Evolutionary conservation across 257 asterid species (phyloP).

Genomic region (Fraxinus excelsior): DNA sequence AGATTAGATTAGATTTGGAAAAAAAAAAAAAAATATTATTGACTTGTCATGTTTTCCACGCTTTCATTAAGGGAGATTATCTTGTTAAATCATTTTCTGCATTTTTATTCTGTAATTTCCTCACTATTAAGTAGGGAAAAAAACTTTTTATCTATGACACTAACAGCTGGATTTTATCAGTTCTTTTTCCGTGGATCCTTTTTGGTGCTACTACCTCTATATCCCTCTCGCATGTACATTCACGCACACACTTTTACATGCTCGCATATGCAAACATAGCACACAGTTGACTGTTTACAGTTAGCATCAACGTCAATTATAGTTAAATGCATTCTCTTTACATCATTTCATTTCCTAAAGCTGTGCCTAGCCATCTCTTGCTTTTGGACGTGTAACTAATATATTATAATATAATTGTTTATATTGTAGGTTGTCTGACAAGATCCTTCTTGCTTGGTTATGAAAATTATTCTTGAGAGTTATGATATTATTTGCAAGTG

Average conservation of each 20-base stretch:
- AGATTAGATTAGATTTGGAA: background rate
- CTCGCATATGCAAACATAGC: background rate
- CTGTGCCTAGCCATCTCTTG: constrained; percentile 2
- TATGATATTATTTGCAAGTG: constrained; percentile 6
- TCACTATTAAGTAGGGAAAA: background rate
- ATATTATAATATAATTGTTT: background rate
- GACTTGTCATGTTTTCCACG: constrained; percentile 2
- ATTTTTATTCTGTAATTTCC: background rate
- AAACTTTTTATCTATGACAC: constrained; percentile 1
- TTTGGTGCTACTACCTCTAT: background rate
- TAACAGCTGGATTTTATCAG: background rate
- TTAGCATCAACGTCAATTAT: background rate
- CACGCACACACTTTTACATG: background rate
- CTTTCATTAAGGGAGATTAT: background rate
- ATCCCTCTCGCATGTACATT: background rate
- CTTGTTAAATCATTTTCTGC: background rate
- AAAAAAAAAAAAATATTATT: no score
- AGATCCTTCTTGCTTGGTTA: constrained; percentile 12
- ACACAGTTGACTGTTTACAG: background rate
- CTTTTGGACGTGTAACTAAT: constrained; percentile 12
- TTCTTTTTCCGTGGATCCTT: background rate
- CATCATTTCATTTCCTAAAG: background rate
- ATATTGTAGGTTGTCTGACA: constrained; percentile 29
- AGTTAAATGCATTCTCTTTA: background rate
- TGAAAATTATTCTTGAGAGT: background rate